phyloP scores from a whole-genome alignment of 805 yeast species.

The Starmerella floricola region DNA sequence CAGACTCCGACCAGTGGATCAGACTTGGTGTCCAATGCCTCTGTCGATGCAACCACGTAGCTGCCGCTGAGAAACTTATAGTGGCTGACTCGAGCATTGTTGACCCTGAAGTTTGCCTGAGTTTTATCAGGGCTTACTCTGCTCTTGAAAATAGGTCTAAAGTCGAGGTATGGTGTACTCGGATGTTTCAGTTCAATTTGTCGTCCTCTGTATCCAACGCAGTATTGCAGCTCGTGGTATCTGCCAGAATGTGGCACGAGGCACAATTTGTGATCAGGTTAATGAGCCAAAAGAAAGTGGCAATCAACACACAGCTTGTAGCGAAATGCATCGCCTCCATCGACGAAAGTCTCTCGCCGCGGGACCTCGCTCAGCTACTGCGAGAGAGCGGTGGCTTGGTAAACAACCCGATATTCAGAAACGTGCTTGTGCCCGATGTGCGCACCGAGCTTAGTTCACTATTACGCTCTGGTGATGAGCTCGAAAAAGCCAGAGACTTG shows the following conservation, averaged over 20 bases:
- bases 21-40: not conserved
- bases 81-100: not conserved
- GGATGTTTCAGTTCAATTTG: not conserved
- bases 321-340: constrained; percentile 3
- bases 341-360: no score
- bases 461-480: not conserved
- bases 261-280: not conserved
- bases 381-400: no score
- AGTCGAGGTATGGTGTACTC: constrained; percentile 1
- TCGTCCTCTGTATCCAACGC: not conserved
- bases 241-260: constrained; percentile 6
- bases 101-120: not conserved
- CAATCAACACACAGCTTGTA: constrained; percentile 2
- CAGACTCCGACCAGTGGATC: not conserved
- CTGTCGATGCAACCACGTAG: constrained; percentile 2
- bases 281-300: not conserved
- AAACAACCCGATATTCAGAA: no score
- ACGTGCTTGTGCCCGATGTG: no score
- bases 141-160: not conserved
- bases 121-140: constrained; percentile 6
- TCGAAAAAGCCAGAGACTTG: not conserved
- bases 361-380: not conserved
- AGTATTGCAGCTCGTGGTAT: not conserved
- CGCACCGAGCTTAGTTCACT: no score
- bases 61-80: constrained; percentile 7